phyloP scores from a whole-genome alignment of 805 yeast species.

The Candida ficus region DNA sequence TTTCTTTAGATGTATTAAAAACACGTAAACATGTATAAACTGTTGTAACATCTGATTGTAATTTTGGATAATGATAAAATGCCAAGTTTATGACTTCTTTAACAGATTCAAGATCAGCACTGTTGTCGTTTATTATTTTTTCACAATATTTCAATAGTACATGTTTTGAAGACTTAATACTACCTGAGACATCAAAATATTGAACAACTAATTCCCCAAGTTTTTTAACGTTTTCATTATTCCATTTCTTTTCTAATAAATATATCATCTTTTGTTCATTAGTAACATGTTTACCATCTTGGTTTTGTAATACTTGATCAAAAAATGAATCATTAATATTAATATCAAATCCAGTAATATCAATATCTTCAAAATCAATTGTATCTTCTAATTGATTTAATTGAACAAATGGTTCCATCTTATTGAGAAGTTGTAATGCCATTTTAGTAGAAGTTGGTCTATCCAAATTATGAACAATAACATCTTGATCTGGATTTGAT shows the following conservation, averaged over 20 bases:
- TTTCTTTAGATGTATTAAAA: background rate
- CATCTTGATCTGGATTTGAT: background rate
- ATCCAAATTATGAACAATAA: background rate
- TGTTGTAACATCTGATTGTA: background rate
- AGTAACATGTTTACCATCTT: conserved; percentile 1
- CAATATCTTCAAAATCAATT: background rate
- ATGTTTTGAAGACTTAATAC: background rate
- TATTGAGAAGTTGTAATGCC: background rate
- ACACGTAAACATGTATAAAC: background rate
- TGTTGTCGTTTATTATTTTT: no score
- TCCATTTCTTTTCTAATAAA: conserved; percentile 1
- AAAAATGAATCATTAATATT: background rate
- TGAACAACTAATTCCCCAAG: background rate
- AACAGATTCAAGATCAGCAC: background rate
- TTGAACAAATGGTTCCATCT: background rate
- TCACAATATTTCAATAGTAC: background rate
- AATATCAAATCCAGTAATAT: background rate
- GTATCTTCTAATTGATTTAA: background rate
- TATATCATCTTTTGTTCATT: conserved; percentile 10
- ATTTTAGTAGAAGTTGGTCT: background rate
- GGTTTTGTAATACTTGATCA: background rate
- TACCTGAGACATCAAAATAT: conserved; percentile 4
- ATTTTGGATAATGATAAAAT: background rate
- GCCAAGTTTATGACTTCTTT: background rate
- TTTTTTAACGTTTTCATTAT: background rate